Percentiles rank a stretch among this genome's conserved stretches.
Conservation (phyloP, 2,329 filamentous ascomycete species). For the Scytalidium lignicola region DNA sequence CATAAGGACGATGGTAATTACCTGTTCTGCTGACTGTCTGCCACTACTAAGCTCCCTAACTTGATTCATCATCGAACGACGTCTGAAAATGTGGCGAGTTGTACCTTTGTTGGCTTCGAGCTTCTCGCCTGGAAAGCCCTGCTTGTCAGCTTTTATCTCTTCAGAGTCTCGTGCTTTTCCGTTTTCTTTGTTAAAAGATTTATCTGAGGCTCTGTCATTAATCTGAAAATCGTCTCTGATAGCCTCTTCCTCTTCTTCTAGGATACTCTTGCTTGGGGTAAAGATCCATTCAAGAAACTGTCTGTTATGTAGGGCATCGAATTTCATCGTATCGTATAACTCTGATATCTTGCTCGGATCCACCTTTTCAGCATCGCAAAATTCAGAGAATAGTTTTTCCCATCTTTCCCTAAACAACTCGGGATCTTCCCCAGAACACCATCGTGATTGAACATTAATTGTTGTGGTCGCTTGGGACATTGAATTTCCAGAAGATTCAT, state of each 20-base stretch:
- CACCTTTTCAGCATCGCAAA: slow-evolving; percentile 94
- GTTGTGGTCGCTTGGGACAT: slow-evolving; percentile 58
- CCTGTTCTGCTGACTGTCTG: slow-evolving; percentile 45
- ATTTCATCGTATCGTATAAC: slow-evolving; percentile 99
- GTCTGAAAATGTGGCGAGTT: slow-evolving; percentile 49
- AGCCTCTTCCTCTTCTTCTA: slow-evolving; percentile 58
- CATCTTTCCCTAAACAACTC: slow-evolving; percentile 93
- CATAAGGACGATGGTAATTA: slow-evolving; percentile 16
- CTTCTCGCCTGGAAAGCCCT: slow-evolving; percentile 19
- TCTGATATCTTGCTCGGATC: slow-evolving; percentile 98
- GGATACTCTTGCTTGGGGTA: slow-evolving; percentile 73
- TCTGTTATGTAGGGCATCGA: slow-evolving; percentile 93
- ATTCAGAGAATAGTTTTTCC: slow-evolving; percentile 97
- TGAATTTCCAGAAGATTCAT: slow-evolving; percentile 40
- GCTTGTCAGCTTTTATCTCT: slow-evolving; percentile 13
- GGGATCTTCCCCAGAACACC: slow-evolving; percentile 95
- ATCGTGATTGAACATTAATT: slow-evolving; percentile 75
- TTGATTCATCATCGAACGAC: slow-evolving; percentile 55
- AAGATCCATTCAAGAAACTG: slow-evolving; percentile 98
- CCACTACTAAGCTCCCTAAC: slow-evolving; percentile 32
- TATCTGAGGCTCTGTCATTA: background rate
- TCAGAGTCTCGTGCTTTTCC: slow-evolving; percentile 19
- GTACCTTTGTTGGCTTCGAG: slow-evolving; percentile 22
- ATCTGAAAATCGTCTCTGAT: slow-evolving; percentile 24
- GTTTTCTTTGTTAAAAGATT: slow-evolving; percentile 20